Evolutionary conservation across 2,329 filamentous ascomycete genomes (phyloP), one percentile per base, ranked within the genome.

Genomic region (Chrysoporthe austroafricana): DNA sequence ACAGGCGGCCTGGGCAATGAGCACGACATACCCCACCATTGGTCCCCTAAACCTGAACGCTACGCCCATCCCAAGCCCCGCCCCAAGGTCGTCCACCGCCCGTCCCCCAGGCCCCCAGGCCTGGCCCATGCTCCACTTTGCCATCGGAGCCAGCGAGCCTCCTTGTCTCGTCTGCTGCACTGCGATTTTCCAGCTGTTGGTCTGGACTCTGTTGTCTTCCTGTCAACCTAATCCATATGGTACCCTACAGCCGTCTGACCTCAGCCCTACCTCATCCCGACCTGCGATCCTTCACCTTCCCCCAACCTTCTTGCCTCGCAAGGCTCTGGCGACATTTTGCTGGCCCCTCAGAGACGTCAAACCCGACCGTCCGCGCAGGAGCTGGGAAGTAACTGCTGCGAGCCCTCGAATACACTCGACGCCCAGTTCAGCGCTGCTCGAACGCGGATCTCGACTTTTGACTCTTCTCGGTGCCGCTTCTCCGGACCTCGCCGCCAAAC

Each of bases 201-300:
- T 58, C 63, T 68, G 62, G 60, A 46, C 52, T 63, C 39, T 13
- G 32, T 21, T 58, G 62, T 64, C 52, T 46, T 63, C 32, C 66
- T 63, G 61, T 67, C 66, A 48, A 34, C 62, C 46, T 26, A 65
- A 62, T 62, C 46, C 50, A 13, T 14, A 54, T 54, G 50, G 50
- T 43, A 63, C 46, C 39, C 63, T 46, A 32, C 69, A 34, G 44
- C 64, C 62, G 59, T 70, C 67, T 57, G 54, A 57, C 54, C 18
- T 71, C 72, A 73, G 72, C 72, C 72, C 71, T 73, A 66, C 58
- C 69, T 68, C 71, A 50, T 68, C 62, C 64, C 68, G 73, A 69
- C 67, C 69, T 66, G 71, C 70, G 64, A 48, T 56, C 61, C 43
- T 61, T 63, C 64, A 56, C 67, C 63, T 61, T 48, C 44, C 58